Conservation (phyloP, 2,329 filamentous ascomycete genomes). For the Phoma sp. region DNA sequence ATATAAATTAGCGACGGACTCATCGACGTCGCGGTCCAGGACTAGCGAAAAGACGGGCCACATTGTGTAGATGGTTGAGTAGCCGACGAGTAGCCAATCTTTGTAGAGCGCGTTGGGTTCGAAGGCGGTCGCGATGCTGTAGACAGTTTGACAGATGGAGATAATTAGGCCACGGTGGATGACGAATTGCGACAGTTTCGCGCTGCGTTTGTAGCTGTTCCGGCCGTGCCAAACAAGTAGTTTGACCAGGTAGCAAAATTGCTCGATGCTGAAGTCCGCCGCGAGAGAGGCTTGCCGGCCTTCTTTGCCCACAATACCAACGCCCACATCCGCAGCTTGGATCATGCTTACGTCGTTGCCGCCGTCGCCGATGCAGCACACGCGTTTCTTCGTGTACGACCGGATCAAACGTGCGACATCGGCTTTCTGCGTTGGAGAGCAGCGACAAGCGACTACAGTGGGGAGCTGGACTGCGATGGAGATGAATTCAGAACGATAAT, state of each 20-base stretch:
- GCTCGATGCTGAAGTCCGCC: slow-evolving; percentile 94
- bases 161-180: slow-evolving; percentile 97
- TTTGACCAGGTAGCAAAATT: slow-evolving; percentile 94
- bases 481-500: slow-evolving; percentile 86
- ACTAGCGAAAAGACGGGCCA: slow-evolving; percentile 91
- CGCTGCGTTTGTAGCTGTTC: slow-evolving; percentile 94
- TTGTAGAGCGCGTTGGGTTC: slow-evolving; percentile 91
- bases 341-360: slow-evolving; percentile 99
- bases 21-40: slow-evolving; percentile 93
- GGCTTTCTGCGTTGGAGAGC: slow-evolving; percentile 95
- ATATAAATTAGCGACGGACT: slow-evolving; percentile 90
- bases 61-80: slow-evolving; percentile 95
- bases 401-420: slow-evolving; percentile 92
- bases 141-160: slow-evolving; percentile 94
- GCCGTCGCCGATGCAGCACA: slow-evolving; percentile 96
- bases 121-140: slow-evolving; percentile 89
- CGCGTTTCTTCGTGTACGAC: slow-evolving; percentile 87
- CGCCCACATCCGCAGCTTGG: slow-evolving; percentile 95
- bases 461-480: slow-evolving; percentile 85
- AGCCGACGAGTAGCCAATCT: slow-evolving; percentile 96
- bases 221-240: slow-evolving; percentile 98
- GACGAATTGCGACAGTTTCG: slow-evolving; percentile 96
- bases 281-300: slow-evolving; percentile 92
- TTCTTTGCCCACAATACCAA: slow-evolving; percentile 98
- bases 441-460: slow-evolving; percentile 93